phyloP scores from a whole-genome alignment of 441 rosid species.

The Croton laevigatus region DNA sequence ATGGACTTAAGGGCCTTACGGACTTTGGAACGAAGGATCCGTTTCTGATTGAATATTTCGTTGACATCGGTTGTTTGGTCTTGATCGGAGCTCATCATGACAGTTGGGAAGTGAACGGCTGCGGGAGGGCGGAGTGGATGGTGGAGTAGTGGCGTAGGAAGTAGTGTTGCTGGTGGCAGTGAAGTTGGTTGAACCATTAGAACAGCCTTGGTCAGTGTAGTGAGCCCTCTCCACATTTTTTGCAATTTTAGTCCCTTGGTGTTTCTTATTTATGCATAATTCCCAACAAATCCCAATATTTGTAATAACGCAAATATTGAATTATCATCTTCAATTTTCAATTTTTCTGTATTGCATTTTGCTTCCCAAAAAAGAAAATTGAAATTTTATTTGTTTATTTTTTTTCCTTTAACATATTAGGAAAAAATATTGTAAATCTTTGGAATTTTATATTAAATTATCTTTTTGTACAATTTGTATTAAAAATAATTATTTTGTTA shows the following conservation, averaged over 20 bases:
- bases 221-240: constrained; percentile 14
- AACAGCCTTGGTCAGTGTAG: constrained; percentile 5
- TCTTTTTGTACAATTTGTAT: no score
- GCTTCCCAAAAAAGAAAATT: no score
- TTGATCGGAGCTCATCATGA: constrained; percentile 32
- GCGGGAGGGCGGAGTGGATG: not conserved
- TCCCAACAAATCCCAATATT: not conserved
- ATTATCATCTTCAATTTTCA: no score
- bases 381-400: no score
- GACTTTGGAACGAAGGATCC: constrained; percentile 54
- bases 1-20: constrained; percentile 70
- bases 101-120: constrained; percentile 15
- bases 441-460: no score
- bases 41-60: constrained; percentile 57
- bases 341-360: no score
- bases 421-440: no score
- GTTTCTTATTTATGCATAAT: constrained; percentile 2
- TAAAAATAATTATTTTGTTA: no score
- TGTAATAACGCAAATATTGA: not conserved
- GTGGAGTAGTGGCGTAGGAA: not conserved
- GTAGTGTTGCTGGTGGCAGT: not conserved
- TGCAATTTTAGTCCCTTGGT: not conserved
- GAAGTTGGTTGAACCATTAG: constrained; percentile 16
- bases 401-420: no score
- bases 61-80: constrained; percentile 21